phyloP scores from a whole-genome alignment of 2,329 filamentous ascomycete species.

The Colletotrichum tropicale region DNA sequence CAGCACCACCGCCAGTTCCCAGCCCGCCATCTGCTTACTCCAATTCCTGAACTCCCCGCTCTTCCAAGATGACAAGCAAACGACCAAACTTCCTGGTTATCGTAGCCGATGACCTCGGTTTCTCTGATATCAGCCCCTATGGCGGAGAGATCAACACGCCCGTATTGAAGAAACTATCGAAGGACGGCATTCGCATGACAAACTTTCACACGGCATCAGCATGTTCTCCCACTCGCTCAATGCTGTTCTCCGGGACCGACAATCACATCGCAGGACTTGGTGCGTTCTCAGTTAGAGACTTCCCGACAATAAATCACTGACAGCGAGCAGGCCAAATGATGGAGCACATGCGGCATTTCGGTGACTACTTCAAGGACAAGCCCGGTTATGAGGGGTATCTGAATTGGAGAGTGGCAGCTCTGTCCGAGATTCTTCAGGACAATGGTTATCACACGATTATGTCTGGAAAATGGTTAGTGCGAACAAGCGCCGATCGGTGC shows the following conservation, averaged over 20 bases:
- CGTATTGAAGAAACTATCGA: constrained; percentile 42
- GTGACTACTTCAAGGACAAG: constrained; percentile 12
- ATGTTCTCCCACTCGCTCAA: constrained; percentile 61
- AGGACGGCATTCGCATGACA: constrained; percentile 55
- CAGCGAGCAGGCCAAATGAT: constrained; percentile 42
- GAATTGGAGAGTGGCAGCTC: constrained; percentile 30
- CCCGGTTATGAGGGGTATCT: constrained; percentile 37
- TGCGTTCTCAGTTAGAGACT: background rate
- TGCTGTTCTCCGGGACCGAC: constrained; percentile 66
- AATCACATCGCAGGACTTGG: constrained; percentile 60
- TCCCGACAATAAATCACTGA: background rate
- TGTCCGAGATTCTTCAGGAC: constrained; percentile 31
- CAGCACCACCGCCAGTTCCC: background rate
- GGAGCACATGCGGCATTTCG: constrained; percentile 34
- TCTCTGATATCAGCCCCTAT: constrained; percentile 32
- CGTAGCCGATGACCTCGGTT: constrained; percentile 38
- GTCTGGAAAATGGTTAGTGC: constrained; percentile 33
- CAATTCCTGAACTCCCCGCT: background rate
- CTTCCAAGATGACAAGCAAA: background rate
- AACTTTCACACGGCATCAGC: constrained; percentile 64
- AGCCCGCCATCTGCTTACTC: background rate
- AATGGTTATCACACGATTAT: constrained; percentile 34
- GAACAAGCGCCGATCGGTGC: no score
- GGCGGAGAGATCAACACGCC: constrained; percentile 37
- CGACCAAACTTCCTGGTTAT: constrained; percentile 37